Percentiles rank a stretch among this genome's conserved stretches.
Evolutionary conservation across 805 yeast genomes (phyloP).

Genomic region (Metschnikowia reukaufii): DNA sequence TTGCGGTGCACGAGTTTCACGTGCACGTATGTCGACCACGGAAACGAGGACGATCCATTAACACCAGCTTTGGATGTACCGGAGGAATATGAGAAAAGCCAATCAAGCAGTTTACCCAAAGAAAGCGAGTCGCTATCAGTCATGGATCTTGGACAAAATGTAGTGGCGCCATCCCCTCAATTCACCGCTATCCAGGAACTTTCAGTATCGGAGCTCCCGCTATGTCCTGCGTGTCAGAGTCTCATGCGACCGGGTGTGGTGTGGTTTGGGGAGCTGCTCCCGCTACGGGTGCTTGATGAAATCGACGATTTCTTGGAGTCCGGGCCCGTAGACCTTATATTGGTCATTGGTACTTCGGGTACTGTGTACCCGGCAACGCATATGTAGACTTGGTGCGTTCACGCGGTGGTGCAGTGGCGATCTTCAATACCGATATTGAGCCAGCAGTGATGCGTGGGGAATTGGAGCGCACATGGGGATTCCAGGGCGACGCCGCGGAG

Average conservation of each 20-base stretch:
- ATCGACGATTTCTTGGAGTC: constrained; percentile 70
- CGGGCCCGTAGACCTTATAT: constrained; percentile 61
- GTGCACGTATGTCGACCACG: constrained; percentile 61
- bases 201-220: constrained; percentile 57
- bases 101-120: constrained; percentile 32
- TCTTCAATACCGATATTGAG: constrained; percentile 72
- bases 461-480: constrained; percentile 59
- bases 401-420: constrained; percentile 80
- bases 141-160: no score
- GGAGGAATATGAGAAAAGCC: constrained; percentile 22
- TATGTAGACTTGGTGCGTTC: constrained; percentile 74
- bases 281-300: constrained; percentile 57
- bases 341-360: constrained; percentile 85
- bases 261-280: constrained; percentile 92
- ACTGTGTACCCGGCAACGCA: constrained; percentile 92
- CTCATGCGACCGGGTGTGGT: constrained; percentile 85
- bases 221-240: constrained; percentile 69
- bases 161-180: constrained; percentile 37
- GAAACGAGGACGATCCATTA: constrained; percentile 57
- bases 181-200: constrained; percentile 50
- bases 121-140: no score
- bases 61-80: constrained; percentile 48
- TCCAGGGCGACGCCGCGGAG: constrained; percentile 76
- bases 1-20: constrained; percentile 72
- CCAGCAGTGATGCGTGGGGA: constrained; percentile 42